Evolutionary conservation across 164 flowering plant genomes (phyloP).

Genomic region (Stephania cephalantha): DNA sequence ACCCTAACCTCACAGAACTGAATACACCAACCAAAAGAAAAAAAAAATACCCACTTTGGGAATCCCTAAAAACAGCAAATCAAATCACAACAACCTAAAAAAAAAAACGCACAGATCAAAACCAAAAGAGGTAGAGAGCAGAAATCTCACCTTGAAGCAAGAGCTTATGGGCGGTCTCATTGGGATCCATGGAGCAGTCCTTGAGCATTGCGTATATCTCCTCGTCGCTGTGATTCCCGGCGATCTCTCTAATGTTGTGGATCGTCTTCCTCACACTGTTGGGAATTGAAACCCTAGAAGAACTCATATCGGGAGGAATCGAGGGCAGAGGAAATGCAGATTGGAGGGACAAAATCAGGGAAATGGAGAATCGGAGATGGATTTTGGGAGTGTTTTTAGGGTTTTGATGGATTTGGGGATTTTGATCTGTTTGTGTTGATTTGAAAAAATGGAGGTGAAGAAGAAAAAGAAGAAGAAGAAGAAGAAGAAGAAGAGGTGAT

Average conservation of each 20-base stretch:
- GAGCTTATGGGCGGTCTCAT: constrained; percentile 77
- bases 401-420: background rate
- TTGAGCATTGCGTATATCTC: constrained; percentile 87
- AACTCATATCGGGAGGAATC: constrained; percentile 38
- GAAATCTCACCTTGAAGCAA: constrained; percentile 46
- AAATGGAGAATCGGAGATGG: background rate
- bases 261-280: constrained; percentile 46
- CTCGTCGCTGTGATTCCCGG: constrained; percentile 63
- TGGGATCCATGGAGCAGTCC: constrained; percentile 91
- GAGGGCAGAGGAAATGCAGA: too few species aligned
- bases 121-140: background rate
- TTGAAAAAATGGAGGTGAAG: background rate
- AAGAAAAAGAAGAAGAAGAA: background rate
- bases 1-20: too few species aligned
- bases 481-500: background rate
- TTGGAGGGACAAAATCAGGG: background rate
- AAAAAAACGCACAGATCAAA: background rate
- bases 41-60: background rate
- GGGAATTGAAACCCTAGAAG: constrained; percentile 63
- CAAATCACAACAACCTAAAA: background rate
- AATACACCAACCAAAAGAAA: background rate
- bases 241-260: constrained; percentile 78
- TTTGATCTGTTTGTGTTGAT: background rate
- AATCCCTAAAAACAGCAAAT: background rate
- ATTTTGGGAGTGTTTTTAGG: background rate